Evolutionary conservation across 2,329 filamentous ascomycete species (phyloP), one percentile per base, ranked within the genome.

Genomic region (Hymenoscyphus linearis): DNA sequence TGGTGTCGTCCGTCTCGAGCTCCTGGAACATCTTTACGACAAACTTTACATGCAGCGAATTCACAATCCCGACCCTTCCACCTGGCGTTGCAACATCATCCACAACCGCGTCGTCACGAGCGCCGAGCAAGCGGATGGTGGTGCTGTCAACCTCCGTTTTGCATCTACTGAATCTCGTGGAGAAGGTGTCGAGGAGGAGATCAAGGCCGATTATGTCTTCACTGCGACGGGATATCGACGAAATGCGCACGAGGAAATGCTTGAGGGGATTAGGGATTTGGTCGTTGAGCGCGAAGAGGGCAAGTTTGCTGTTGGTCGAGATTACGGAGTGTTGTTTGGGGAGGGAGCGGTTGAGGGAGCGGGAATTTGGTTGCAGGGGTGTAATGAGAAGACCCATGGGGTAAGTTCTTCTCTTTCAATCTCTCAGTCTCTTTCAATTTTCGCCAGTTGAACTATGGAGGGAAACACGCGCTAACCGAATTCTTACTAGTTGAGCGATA

Each of bases 321-420:
- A 97, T 73, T 98, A 98, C 75, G 82, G 82, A 57, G 84, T 97
- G 55, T 78, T 86, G 62, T 91, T 96, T 72, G 80, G 83, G 55
- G 77, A 83, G 1, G 86, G 83, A 34, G 80, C 83, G 55, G 88
- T 98, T 36, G 82, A 85, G n/a, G 72, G 81, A 0, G 88, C 91
- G 14, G 93, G 93, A 3, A 81, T 98, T 62, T 98, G 90, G 88
- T 80, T 98, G 69, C 95, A 98, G 74, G 93, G 93, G 35, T 97
- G 93, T 78, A 96, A 92, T 73, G 93, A 98, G 79, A 85, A 82
- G 64, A 96, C 92, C 36, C 93, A 98, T 75, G 93, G 93, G 62
- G 89, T 93, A 83, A 85, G 89, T 86, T 59, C 55, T 61, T 57
- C 22, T 25, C n/a, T 14, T 34, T 57, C 5, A 31, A 31, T 5